Conservation (phyloP, 495 filamentous ascomycete genomes). For the Clavariopsis aquatica region DNA sequence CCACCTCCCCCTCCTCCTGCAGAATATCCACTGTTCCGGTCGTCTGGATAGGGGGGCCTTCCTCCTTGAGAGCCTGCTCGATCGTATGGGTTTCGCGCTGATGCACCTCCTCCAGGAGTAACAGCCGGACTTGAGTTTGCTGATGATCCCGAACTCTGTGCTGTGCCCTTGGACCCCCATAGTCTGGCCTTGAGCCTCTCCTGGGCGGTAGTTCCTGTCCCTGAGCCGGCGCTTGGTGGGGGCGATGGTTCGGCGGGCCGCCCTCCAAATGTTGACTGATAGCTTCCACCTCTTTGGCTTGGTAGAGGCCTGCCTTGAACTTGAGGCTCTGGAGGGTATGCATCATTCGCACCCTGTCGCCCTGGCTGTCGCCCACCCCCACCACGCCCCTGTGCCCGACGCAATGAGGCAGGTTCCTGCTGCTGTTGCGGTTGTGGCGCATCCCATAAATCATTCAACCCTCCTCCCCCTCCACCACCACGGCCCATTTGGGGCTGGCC, state of each 20-base stretch:
- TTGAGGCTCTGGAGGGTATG: conserved; percentile 42
- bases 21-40: conserved; percentile 31
- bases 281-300: conserved; percentile 71
- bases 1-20: conserved; percentile 9
- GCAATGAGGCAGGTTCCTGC: conserved; percentile 57
- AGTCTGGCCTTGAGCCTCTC: conserved; percentile 68
- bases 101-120: conserved; percentile 10
- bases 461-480: conserved; percentile 51
- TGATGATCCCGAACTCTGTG: conserved; percentile 26
- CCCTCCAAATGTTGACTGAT: conserved; percentile 53
- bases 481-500: conserved; percentile 42
- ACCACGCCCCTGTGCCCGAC: conserved; percentile 45
- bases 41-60: conserved; percentile 36
- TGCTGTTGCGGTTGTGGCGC: conserved; percentile 50
- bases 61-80: conserved; percentile 10
- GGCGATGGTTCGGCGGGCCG: conserved; percentile 39
- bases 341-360: conserved; percentile 33
- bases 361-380: conserved; percentile 38
- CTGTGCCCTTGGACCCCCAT: conserved; percentile 52
- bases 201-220: conserved; percentile 57
- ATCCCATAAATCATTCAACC: conserved; percentile 84
- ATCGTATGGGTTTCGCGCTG: conserved; percentile 27
- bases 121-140: conserved; percentile 21
- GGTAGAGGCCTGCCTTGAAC: conserved; percentile 61
- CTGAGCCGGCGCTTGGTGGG: conserved; percentile 46